Base-by-base conservation (phyloP, 2,329 filamentous ascomycete species). In the Penicillium vulpinum region DNA sequence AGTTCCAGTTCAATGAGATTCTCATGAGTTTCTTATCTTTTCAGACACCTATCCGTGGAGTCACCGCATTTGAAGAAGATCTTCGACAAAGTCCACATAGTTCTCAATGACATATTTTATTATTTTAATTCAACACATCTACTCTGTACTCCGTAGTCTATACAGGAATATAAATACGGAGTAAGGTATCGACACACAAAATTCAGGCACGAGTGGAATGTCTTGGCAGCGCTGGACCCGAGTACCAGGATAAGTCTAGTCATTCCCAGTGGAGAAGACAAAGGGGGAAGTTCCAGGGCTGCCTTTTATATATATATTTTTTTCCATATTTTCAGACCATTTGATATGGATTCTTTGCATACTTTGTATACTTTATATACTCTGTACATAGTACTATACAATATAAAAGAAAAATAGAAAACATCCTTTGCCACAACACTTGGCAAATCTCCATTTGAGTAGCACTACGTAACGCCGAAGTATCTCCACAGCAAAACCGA, bases 1-100 rank as follows among this genome's bases (percentile, higher is more conserved):
- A 73, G 39, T 75, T 75, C 45, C 70, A 72, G 5, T 77, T 75
- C 59, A 73, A 72, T 54, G 75, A 77, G 55, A 69, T 74, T 48
- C 55, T 77, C 9, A 67, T 77, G 58, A 70, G 67, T 39, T 71
- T 72, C 48, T 59, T 77, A 44, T 73, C 71, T 62, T 59, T 76
- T 22, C 65, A 59, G 2, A 45, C 60, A 8, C 71, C 73, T 9
- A 63, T 74, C 33, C 64, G 69, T 8, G 70, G 71, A 7, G 62
- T 75, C 38, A 67, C 68, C 33, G 58, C 56, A 4, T 76, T 77
- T 51, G 69, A 76, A 56, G 57, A 63, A 43, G 69, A 73, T 24
- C 54, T 76, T n/a, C 43, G 60, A n/a, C 47, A 16, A 38, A 36
- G 54, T 31, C 24, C 31, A 24, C 11, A 36, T 33, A 29, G 10